phyloP scores from a whole-genome alignment of 1,284 basidiomycete species.

The Cutaneotrichosporon sp. region DNA sequence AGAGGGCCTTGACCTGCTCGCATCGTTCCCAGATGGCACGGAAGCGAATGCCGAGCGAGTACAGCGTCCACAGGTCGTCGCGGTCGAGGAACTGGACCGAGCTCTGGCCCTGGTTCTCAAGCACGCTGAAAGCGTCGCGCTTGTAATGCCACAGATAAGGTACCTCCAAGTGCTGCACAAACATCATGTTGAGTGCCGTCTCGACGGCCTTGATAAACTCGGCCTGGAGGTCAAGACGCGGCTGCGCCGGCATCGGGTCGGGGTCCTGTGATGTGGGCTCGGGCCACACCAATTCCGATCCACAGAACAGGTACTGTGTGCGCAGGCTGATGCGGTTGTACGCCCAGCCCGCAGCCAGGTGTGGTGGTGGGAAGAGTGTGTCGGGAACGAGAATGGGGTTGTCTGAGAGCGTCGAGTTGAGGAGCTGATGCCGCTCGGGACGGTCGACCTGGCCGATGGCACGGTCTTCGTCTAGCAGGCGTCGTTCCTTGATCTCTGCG shows the following conservation, averaged over 20 bases:
- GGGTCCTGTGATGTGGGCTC: constrained; percentile 48
- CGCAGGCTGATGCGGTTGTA: constrained; percentile 73
- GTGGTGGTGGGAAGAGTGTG: constrained; percentile 47
- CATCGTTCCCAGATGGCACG: constrained; percentile 73
- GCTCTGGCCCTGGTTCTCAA: constrained; percentile 38
- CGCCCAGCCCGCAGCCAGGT: constrained; percentile 86
- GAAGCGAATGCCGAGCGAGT: constrained; percentile 76
- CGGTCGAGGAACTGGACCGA: constrained; percentile 62
- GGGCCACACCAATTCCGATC: constrained; percentile 26
- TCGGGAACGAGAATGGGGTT: constrained; percentile 62
- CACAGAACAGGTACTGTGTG: constrained; percentile 56
- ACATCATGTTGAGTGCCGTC: constrained; percentile 73
- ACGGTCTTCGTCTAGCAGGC: constrained; percentile 92
- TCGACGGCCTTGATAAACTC: constrained; percentile 76
- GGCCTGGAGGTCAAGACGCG: constrained; percentile 56
- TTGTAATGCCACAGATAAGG: constrained; percentile 94
- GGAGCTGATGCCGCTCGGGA: constrained; percentile 94
- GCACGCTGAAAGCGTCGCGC: constrained; percentile 56
- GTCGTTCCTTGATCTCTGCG: constrained; percentile 84
- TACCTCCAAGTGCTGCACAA: constrained; percentile 82
- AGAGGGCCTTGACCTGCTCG: constrained; percentile 60
- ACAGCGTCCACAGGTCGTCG: constrained; percentile 82
- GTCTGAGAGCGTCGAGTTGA: constrained; percentile 72
- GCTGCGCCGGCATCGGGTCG: constrained; percentile 42
- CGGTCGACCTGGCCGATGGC: constrained; percentile 84